Percentiles rank a stretch among this genome's conserved stretches.
Evolutionary conservation across 2,329 filamentous ascomycete species (phyloP).

Genomic region (Pseudocercospora ulei): DNA sequence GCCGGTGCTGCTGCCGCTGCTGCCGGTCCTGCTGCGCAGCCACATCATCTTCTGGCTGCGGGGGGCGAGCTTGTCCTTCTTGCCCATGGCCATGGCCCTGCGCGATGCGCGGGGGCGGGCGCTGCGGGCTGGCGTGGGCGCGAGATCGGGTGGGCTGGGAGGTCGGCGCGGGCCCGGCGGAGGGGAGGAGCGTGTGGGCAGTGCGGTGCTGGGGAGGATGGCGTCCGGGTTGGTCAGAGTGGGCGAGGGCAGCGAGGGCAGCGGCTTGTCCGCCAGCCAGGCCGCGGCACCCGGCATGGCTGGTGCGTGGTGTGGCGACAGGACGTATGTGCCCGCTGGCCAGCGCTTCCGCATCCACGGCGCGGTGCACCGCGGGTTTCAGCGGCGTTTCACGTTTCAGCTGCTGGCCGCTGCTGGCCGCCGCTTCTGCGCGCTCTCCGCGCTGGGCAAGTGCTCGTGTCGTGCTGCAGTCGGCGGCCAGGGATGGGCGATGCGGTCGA

Average conservation of each 20-base stretch:
- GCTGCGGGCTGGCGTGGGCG: conserved; percentile 12
- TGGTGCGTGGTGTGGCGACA: not conserved
- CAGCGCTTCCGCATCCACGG: not conserved
- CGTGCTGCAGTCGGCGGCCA: conserved; percentile 1
- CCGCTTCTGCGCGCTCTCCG: not conserved
- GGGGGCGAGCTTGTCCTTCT: conserved; percentile 29
- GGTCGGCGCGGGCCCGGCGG: conserved; percentile 21
- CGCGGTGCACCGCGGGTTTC: not conserved
- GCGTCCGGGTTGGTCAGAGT: conserved; percentile 89
- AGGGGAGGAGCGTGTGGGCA: conserved; percentile 19
- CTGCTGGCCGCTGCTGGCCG: conserved; percentile 1
- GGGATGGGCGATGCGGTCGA: not conserved
- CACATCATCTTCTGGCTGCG: conserved; percentile 32
- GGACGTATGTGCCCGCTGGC: not conserved
- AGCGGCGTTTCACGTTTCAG: too few species aligned
- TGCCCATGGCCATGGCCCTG: conserved; percentile 14
- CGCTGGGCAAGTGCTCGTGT: conserved; percentile 1
- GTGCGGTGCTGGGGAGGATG: conserved; percentile 62
- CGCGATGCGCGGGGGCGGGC: conserved; percentile 9
- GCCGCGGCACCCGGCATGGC: conserved; percentile 10
- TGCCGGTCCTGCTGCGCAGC: conserved; percentile 27
- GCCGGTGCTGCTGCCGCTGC: conserved; percentile 12
- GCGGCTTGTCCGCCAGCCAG: conserved; percentile 23
- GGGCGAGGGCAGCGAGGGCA: conserved; percentile 57
- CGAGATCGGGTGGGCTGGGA: conserved; percentile 29